A percentile compares a stretch with the other conserved stretches of the same genome.
Conservation (phyloP, 2,329 filamentous ascomycete genomes). For the Claviceps sp. region DNA sequence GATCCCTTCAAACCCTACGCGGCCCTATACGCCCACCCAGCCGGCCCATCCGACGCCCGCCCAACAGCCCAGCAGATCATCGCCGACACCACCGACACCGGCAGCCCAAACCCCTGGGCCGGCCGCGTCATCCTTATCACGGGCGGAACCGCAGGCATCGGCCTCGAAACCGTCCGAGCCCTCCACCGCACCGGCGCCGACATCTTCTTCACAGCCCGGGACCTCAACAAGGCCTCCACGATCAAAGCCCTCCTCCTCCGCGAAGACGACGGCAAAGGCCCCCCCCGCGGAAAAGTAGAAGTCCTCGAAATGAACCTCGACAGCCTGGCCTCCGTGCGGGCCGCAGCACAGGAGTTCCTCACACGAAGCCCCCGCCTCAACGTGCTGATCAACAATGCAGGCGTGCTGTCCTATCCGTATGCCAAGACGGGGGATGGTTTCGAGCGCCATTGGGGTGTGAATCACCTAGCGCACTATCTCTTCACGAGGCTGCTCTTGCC, state of each 20-base stretch:
- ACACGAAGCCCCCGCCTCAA: slow-evolving; percentile 5
- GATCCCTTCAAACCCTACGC: not conserved
- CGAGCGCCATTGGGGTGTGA: slow-evolving; percentile 34
- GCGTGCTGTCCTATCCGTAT: not conserved
- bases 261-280: not conserved
- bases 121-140: not conserved
- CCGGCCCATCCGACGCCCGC: not conserved
- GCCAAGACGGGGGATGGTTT: not conserved
- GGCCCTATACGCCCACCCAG: not conserved
- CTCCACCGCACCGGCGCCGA: not conserved
- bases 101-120: not conserved
- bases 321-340: not conserved
- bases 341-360: not conserved
- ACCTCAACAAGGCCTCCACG: not conserved
- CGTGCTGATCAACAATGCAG: slow-evolving; percentile 2
- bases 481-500: slow-evolving; percentile 25
- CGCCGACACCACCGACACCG: not conserved
- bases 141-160: not conserved
- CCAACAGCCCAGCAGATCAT: not conserved
- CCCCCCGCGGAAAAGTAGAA: not conserved
- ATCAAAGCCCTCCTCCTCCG: not conserved
- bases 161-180: not conserved
- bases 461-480: slow-evolving; percentile 41
- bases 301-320: not conserved
- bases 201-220: not conserved